Evolutionary conservation across 2,329 filamentous ascomycete genomes (phyloP), one percentile per base, ranked within the genome.

Genomic region (Graphium sp.): DNA sequence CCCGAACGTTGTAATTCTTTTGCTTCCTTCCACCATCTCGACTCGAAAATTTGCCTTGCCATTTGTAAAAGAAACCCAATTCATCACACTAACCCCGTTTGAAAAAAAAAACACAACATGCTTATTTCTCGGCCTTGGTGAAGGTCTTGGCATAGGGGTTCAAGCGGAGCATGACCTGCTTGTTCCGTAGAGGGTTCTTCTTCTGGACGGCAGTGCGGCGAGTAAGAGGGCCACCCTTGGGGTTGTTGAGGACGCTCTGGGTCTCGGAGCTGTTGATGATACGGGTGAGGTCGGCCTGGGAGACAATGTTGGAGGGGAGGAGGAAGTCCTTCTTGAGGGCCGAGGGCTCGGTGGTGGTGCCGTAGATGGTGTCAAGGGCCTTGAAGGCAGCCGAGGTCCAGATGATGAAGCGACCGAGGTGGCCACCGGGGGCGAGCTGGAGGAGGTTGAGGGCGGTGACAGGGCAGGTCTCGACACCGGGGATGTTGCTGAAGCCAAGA

Each of bases 111-210:
- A 11, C n/a, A 11, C 8, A 26, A 10, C 22, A 17, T n/a, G 14
- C 16, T 28, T 24, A 28, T 28, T 28, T 14, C 50, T 83, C 34
- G 24, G 34, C 72, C 71, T 91, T 82, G 46, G 75, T 66, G 64
- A 91, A 98, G 39, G 81, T 75, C 47, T 77, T 68, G 45, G 89
- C 87, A 64, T 98, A 98, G 40, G 89, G 89, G 78, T 98, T 98
- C 59, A 98, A 80, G 50, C 89, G 80, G 55, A 98, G 80, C 62
- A 94, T 74, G 44, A 98, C 79, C 73, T 95, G 89, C 75, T 84
- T 92, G 80, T 98, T 98, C 64, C 69, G 71, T 46, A 98, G 84
- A 51, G 89, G 89, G 74, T 98, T 98, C 85, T 95, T 95, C 84
- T 98, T 98, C 74, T 94, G 87, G 44, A 93, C 83, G 51, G 70